Base-by-base conservation (phyloP, 2,329 filamentous ascomycete genomes). In the Colletotrichum sp. region DNA sequence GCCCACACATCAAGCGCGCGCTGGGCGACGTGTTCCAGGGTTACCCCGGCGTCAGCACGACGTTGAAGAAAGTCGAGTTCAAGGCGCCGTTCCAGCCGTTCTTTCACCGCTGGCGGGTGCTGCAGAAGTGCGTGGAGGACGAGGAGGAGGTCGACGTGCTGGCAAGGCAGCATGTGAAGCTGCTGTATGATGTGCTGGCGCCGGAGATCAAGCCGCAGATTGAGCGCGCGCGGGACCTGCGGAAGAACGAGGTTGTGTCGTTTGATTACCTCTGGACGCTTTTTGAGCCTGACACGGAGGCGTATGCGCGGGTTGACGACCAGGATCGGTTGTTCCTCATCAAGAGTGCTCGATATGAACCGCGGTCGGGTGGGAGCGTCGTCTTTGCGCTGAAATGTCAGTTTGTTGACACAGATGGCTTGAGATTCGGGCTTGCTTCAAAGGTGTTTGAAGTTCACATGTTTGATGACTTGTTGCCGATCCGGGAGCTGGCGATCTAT, bases 61-160 rank as follows among this genome's bases (percentile, higher is more conserved):
- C 22, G 55, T 1, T 59, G 55, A 59, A 59, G 55, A 59, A 59
- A 16, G 8, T 59, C 55, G 55, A 59, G 55, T 59, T 59, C 55
- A 24, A 18, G 26, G 55, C 24, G 22, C 55, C 55, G 13, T 59
- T 59, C 4, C 55, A 28, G 13, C 22, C 8, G 24, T 28, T 59
- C 5, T 59, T 59, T 15, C 26, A 59, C 55, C 22, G 55, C 8
- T 59, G 55, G 55, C 15, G 26, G 26, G 55, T 24, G 13, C 22
- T 26, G 55, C 55, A 24, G 26, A 59, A 59, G 16, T 26, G 22
- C 5, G 18, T 26, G 24, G 26, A 28, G 13, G 48, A 52, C 1
- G 48, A 6, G 48, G 22, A 10, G 1, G 26, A 8, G 22, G 13
- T 0, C 0, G 55, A 59, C 22, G 26, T 28, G 13, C 22, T 16